These are phyloP conservation scores for Pilatotrama ljubarskyi DNA, from an alignment of 768 basidiomycete species.

Conservation along the genomic window DNA sequence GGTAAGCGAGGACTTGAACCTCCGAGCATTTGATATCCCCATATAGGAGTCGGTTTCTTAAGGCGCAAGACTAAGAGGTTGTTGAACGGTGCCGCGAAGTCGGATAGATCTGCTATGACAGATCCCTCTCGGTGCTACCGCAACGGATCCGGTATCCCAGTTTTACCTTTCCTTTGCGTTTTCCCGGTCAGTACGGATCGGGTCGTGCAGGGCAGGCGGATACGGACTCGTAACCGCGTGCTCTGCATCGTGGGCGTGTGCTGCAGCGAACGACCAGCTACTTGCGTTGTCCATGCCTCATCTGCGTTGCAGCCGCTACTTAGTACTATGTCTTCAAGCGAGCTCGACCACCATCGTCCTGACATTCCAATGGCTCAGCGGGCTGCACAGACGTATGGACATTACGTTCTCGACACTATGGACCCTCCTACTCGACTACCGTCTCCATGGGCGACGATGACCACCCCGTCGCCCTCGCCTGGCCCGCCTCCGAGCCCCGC, in stretches of 20 bases:
- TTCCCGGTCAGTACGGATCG: neutral
- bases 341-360: neutral
- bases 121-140: neutral
- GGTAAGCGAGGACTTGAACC: neutral
- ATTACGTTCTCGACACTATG: neutral
- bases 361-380: constrained; percentile 1
- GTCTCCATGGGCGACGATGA: constrained; percentile 14
- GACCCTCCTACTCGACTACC: constrained; percentile 5
- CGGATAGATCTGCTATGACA: no score
- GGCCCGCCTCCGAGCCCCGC: constrained; percentile 18
- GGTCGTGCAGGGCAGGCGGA: constrained; percentile 4
- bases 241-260: constrained; percentile 5
- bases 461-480: constrained; percentile 13
- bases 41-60: no score
- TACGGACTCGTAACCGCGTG: constrained; percentile 8
- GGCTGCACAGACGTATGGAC: neutral
- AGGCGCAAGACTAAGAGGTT: no score
- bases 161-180: neutral
- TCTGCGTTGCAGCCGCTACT: constrained; percentile 14
- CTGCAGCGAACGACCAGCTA: neutral
- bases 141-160: neutral
- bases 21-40: neutral
- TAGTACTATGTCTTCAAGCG: neutral
- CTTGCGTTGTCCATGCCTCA: constrained; percentile 15
- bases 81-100: no score